These are phyloP conservation scores for Agapanthus africanus DNA, from an alignment of 106 monocot species.

Conservation along the genomic window DNA sequence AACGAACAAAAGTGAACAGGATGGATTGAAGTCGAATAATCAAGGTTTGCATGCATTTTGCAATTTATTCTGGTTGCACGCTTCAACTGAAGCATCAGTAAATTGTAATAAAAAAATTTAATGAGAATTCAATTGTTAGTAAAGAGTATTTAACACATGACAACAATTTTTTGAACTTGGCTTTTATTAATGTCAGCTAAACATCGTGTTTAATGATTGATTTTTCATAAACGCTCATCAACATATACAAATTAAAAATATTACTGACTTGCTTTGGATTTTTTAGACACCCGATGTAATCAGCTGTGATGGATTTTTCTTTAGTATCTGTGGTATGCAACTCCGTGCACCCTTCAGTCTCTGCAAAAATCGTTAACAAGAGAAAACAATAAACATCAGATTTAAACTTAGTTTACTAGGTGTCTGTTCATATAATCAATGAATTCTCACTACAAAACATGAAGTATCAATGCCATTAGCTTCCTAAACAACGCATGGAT, in stretches of 20 bases:
- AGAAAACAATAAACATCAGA: slow-evolving; percentile 3
- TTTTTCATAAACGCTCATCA: neutral
- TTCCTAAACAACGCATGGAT: neutral
- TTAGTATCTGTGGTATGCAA: slow-evolving; percentile 14
- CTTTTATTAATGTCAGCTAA: neutral
- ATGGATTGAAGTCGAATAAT: no score
- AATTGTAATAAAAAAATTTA: no score
- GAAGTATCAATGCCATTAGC: neutral
- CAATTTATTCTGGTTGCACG: no score
- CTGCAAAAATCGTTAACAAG: slow-evolving; percentile 8
- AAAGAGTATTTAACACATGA: no score
- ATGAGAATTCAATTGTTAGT: no score
- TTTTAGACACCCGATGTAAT: slow-evolving; percentile 20
- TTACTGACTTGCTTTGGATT: slow-evolving; percentile 22
- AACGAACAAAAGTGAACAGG: no score
- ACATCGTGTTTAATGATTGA: no score
- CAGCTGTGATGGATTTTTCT: slow-evolving; percentile 18
- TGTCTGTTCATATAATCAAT: neutral
- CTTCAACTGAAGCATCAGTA: no score
- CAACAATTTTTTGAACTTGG: no score
- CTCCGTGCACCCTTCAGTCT: slow-evolving; percentile 32
- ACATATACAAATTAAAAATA: neutral
- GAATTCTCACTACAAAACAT: no score
- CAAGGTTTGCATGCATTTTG: no score
- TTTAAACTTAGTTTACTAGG: neutral